Base-by-base conservation (phyloP, 257 asterid genomes). In the Plantago major region DNA sequence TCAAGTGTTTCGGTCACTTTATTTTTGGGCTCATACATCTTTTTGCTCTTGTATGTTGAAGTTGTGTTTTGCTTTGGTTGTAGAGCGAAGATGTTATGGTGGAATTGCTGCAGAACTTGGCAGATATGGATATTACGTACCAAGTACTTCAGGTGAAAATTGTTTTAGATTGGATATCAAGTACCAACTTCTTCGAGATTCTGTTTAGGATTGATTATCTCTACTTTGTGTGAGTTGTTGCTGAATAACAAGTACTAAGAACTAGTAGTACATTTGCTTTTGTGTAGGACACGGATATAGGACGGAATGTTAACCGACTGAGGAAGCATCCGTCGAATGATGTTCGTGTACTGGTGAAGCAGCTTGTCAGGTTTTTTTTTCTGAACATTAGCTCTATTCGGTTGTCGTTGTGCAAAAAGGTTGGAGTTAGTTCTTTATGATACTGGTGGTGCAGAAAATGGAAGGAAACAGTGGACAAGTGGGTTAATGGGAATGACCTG, bases 391-490 rank as follows among this genome's bases (percentile, higher is more conserved):
- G 16, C 7, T 52, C 30, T 7, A 51, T 65, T 18, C 22, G 30
- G 48, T 57, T 14, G 2, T 10, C 5, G 30, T 15, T 58, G 18
- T 44, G 11, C 16, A 15, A 40, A 14, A n/a, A 28, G 19, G 10
- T 62, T 46, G 16, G 16, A 42, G 38, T 61, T 67, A 16, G 38
- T 50, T 33, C 22, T 18, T 60, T 60, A 11, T 65, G 26, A 63
- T 19, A 61, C 64, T 46, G 62, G 63, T 70, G 68, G 12, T 46
- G 77, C 81, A 93, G 99, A 48, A 93, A 87, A 71, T 93, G 99
- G 99, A 93, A 87, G 72, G 94, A 81, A 47, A 83, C 87, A 11
- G 99, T 93, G 75, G 97, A 93, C 58, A 94, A 92, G 60, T 89
- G 96, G 97, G 96, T 85, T 68, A 84, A 76, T 79, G 82, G 80